Evolutionary conservation across 169 alveolate genomes (phyloP).

Genomic region (Eimeria sp.): DNA sequence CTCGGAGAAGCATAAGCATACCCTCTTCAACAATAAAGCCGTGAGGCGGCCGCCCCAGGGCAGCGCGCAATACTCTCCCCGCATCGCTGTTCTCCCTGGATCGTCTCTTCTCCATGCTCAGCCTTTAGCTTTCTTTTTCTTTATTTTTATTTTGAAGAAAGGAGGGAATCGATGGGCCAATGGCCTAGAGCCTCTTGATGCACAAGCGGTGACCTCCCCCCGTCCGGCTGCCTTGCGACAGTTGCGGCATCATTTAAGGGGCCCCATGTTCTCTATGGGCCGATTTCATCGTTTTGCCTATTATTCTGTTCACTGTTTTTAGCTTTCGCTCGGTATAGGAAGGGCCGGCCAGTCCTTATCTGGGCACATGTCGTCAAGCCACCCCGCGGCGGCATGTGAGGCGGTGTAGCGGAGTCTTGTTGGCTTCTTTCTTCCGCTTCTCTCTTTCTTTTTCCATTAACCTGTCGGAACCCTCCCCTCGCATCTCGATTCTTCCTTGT

Average conservation of each 20-base stretch:
- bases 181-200: conserved; percentile 38
- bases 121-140: conserved; percentile 21
- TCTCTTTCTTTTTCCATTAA: not conserved
- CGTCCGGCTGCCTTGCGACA: conserved; percentile 69
- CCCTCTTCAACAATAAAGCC: conserved; percentile 25
- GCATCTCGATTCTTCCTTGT: not conserved
- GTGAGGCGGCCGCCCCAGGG: conserved; percentile 72
- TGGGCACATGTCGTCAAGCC: conserved; percentile 26
- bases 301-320: conserved; percentile 9
- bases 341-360: not conserved
- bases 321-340: conserved; percentile 13
- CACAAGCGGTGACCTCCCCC: conserved; percentile 70
- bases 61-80: conserved; percentile 61
- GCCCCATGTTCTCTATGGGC: not conserved
- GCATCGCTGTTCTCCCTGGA: conserved; percentile 35
- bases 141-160: conserved; percentile 34
- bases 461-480: conserved; percentile 14
- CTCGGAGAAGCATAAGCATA: not conserved
- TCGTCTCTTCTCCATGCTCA: conserved; percentile 29
- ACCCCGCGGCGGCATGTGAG: conserved; percentile 45
- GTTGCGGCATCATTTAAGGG: conserved; percentile 16
- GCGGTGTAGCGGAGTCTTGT: conserved; percentile 18
- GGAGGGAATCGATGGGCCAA: conserved; percentile 9
- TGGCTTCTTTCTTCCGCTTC: conserved; percentile 62
- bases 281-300: not conserved